Evolutionary conservation across 306 rosid genomes (phyloP).

Genomic region (Chamaecrista fasciculata): DNA sequence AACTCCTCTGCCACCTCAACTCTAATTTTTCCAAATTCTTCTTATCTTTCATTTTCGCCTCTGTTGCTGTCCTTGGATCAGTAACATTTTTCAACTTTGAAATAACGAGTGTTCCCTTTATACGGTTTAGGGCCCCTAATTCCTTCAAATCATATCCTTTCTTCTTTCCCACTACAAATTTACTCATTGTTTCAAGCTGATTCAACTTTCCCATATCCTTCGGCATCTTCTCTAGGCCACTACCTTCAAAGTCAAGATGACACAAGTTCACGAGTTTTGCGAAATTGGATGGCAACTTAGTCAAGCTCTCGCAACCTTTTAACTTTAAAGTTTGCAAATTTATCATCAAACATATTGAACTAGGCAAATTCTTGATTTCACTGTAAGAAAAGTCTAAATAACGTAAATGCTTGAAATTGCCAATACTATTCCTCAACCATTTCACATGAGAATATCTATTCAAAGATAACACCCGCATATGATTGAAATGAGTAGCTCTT

Average conservation of each 20-base stretch:
- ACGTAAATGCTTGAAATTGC: no score
- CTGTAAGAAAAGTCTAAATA: no score
- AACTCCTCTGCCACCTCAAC: background rate
- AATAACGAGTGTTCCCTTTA: conserved; percentile 12
- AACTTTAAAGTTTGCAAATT: no score
- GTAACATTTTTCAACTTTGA: background rate
- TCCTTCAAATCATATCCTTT: background rate
- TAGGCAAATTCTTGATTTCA: no score
- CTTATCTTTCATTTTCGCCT: conserved; percentile 15
- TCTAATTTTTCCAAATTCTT: background rate
- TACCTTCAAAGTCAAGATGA: background rate
- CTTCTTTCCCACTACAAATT: background rate
- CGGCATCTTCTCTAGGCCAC: background rate
- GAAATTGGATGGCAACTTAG: no score
- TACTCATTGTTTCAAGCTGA: background rate
- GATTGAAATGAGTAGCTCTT: background rate
- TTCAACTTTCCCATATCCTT: background rate
- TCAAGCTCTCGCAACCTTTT: no score
- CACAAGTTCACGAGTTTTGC: no score
- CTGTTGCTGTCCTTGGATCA: background rate
- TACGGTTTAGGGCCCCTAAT: background rate
- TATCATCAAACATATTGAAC: no score
- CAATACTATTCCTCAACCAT: no score
- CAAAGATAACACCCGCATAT: conserved; percentile 6
- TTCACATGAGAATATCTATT: no score